Base-by-base conservation (phyloP, 2,329 filamentous ascomycete species). In the Sclerotinia trifoliorum region DNA sequence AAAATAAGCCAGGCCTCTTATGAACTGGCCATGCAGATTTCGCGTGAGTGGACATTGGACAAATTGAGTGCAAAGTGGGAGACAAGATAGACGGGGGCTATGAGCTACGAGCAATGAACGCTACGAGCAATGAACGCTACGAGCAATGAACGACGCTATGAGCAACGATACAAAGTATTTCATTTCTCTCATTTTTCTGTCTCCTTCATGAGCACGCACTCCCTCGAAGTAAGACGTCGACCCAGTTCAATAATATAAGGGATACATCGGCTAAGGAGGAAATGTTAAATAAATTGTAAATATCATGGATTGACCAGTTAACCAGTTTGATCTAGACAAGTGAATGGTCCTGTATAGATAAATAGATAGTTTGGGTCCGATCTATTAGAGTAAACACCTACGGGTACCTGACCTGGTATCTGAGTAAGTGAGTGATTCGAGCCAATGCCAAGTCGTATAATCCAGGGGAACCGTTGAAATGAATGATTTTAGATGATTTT, bases 401-500 rank as follows among this genome's bases (percentile, higher is more conserved):
- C 32, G 32, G 32, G 32, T 6, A 32, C 32, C 32, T 32, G 32
- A 15, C 39, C 39, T 35, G 3, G 19, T 6, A 15, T n/a, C 54
- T 32, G 5, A 32, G 51, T 19, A 21, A 39, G 39, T 35, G 32
- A 35, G 32, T 19, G 17, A 42, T 39, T 24, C n/a, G 57, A 61
- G 19, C 26, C 15, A 17, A 10, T 48, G 42, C 57, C 57, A 46
- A 61, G 57, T n/a, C 24, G 26, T 61, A 42, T 32, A 10, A 61
- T 42, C 39, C 42, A 61, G 57, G 57, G 57, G 57, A 32, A 61
- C 55, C 54, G 35, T 42, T 57, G 55, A 19, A 24, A 57, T 24
- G 35, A 57, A n/a, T n/a, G n/a, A n/a, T n/a, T n/a, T n/a, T 57
- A 35, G 21, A 39, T 29, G 29, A 29, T 29, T 29, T 29, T 29